phyloP scores from a whole-genome alignment of 352 stramenopile genomes.

The Phytophthora palmivora region DNA sequence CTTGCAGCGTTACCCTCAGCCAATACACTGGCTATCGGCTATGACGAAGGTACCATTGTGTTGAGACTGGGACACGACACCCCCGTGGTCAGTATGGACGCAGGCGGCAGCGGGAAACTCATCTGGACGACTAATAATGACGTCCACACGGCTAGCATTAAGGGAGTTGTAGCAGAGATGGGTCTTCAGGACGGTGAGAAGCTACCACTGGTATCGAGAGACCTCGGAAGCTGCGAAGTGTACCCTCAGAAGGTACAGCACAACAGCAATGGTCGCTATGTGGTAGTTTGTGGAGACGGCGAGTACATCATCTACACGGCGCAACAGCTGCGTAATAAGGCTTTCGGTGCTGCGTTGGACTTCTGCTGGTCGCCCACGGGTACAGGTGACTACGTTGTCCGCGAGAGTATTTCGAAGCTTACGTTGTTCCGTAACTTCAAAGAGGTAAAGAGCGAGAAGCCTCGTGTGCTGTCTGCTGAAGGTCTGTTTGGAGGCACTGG shows the following conservation, averaged over 20 bases:
- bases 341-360: slow-evolving; percentile 97
- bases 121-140: slow-evolving; percentile 99
- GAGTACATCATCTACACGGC: slow-evolving; percentile 99
- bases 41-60: slow-evolving; percentile 95
- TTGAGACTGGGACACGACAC: slow-evolving; percentile 98
- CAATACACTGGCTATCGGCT: slow-evolving; percentile 96
- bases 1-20: slow-evolving; percentile 82
- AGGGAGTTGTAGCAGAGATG: slow-evolving; percentile 85
- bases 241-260: slow-evolving; percentile 98
- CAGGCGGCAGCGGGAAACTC: slow-evolving; percentile 92
- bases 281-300: slow-evolving; percentile 98
- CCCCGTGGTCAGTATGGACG: slow-evolving; percentile 98
- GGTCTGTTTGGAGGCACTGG: slow-evolving; percentile 95
- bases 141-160: slow-evolving; percentile 95
- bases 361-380: slow-evolving; percentile 98
- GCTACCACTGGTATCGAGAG: slow-evolving; percentile 81
- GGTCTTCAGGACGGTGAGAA: slow-evolving; percentile 90
- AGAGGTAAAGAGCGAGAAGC: slow-evolving; percentile 94
- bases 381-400: slow-evolving; percentile 99
- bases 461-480: slow-evolving; percentile 94
- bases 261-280: slow-evolving; percentile 99
- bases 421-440: slow-evolving; percentile 99
- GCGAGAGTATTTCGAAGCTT: slow-evolving; percentile 95
- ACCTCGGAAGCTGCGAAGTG: slow-evolving; percentile 98
- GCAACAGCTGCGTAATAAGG: slow-evolving; percentile 95